Evolutionary conservation across 2,329 filamentous ascomycete species (phyloP).

Genomic region (Cladosporium cucumerinum): DNA sequence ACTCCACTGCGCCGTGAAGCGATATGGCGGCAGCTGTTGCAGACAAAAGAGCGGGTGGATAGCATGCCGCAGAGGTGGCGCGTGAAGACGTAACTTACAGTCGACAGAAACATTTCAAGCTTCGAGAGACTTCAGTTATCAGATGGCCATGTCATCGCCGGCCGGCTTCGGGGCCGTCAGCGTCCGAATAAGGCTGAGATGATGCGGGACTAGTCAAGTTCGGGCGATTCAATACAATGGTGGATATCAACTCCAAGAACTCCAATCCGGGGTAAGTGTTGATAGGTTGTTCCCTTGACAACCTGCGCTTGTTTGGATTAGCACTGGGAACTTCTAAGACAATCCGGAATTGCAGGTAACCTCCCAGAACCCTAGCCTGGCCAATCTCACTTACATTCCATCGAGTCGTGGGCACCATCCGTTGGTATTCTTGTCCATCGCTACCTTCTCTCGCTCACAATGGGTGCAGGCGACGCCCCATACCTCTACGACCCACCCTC

Average conservation of each 20-base stretch:
- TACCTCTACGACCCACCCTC: conserved; percentile 67
- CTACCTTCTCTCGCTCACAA: conserved; percentile 17
- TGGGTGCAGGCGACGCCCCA: conserved; percentile 48
- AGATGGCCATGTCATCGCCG: conserved; percentile 12
- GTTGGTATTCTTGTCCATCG: conserved; percentile 8
- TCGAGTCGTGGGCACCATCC: not conserved
- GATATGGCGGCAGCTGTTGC: not conserved
- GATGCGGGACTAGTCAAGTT: conserved; percentile 3
- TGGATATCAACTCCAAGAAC: conserved; percentile 2
- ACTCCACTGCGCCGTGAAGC: not conserved
- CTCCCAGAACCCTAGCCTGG: not conserved
- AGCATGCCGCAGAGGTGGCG: conserved; percentile 5
- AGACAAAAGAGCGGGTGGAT: not conserved
- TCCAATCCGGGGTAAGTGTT: not conserved
- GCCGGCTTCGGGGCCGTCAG: conserved; percentile 12
- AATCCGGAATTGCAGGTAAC: conserved; percentile 2
- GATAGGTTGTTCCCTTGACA: not conserved
- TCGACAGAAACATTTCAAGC: not conserved
- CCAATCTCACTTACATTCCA: conserved; percentile 3
- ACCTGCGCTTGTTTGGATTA: not conserved
- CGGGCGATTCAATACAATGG: conserved; percentile 1
- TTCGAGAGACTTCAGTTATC: conserved; percentile 6
- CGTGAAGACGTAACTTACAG: not conserved
- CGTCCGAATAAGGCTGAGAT: conserved; percentile 5
- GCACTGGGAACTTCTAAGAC: not conserved